Percentiles rank a stretch among this genome's conserved stretches.
Conservation (phyloP, 345 rosid genomes). For the Pistacia atlantica region DNA sequence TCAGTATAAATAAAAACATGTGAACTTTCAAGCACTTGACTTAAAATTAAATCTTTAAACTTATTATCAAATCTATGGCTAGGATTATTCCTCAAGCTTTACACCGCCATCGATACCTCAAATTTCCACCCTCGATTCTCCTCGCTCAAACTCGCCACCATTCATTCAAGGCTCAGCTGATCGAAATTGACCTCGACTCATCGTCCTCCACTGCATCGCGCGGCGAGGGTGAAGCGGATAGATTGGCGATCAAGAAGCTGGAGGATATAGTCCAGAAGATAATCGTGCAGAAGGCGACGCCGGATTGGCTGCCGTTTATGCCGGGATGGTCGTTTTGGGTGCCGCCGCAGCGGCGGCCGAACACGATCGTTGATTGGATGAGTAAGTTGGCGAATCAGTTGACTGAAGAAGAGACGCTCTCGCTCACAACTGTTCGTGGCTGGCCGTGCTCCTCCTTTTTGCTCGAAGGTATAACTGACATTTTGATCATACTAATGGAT, state of each 20-base stretch:
- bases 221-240: not conserved
- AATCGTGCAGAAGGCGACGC: slow-evolving; percentile 41
- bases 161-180: slow-evolving; percentile 19
- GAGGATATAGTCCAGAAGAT: slow-evolving; percentile 41
- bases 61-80: not conserved
- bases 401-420: slow-evolving; percentile 39
- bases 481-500: not conserved
- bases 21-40: not conserved
- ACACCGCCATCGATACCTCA: not conserved
- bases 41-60: not conserved
- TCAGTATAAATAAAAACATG: too few relatives aligned
- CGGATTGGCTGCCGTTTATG: slow-evolving; percentile 53
- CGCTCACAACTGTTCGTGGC: slow-evolving; percentile 36
- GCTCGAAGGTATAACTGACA: slow-evolving; percentile 18
- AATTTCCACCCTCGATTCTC: not conserved
- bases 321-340: slow-evolving; percentile 60
- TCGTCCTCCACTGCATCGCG: slow-evolving; percentile 12
- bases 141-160: not conserved
- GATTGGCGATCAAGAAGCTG: slow-evolving; percentile 23
- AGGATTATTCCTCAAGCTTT: not conserved
- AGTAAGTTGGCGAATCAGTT: slow-evolving; percentile 29
- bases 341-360: slow-evolving; percentile 30
- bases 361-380: slow-evolving; percentile 28
- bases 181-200: slow-evolving; percentile 20
- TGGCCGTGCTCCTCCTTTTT: slow-evolving; percentile 49